Evolutionary conservation across 1,284 basidiomycete species (phyloP).

Genomic region (Rhodotorula sp.): DNA sequence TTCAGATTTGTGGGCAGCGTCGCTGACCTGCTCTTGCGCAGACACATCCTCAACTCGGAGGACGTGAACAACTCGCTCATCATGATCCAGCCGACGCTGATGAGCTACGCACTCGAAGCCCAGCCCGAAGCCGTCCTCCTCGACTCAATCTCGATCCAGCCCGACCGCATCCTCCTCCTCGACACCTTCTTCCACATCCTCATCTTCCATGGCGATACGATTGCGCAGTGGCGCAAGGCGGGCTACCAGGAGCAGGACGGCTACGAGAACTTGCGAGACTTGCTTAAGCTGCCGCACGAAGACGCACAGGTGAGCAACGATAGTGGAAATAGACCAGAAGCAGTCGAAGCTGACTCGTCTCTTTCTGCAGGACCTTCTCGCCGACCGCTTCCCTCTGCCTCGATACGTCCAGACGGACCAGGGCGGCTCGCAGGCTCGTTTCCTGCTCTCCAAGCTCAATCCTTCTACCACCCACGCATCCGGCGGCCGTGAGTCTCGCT

Average conservation of each 20-base stretch:
- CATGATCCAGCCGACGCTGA: constrained; percentile 99
- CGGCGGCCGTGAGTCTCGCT: constrained; percentile 35
- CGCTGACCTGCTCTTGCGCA: constrained; percentile 46
- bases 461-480: constrained; percentile 98
- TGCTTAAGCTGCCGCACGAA: constrained; percentile 74
- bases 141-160: constrained; percentile 96
- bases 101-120: constrained; percentile 96
- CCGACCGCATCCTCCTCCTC: constrained; percentile 93
- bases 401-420: constrained; percentile 98
- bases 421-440: constrained; percentile 94
- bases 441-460: constrained; percentile 93
- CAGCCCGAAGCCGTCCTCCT: constrained; percentile 88
- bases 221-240: constrained; percentile 98
- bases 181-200: constrained; percentile 99
- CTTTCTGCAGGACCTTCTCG: constrained; percentile 72
- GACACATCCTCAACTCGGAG: constrained; percentile 93
- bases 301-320: constrained; percentile 54
- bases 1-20: background rate
- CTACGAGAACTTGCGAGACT: constrained; percentile 96
- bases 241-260: constrained; percentile 99
- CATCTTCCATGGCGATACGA: constrained; percentile 97
- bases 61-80: constrained; percentile 99
- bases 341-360: background rate
- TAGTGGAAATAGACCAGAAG: background rate
- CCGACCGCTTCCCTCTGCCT: constrained; percentile 94